phyloP scores from a whole-genome alignment of 805 yeast species.

The Scheffersomyces coipomensis region DNA sequence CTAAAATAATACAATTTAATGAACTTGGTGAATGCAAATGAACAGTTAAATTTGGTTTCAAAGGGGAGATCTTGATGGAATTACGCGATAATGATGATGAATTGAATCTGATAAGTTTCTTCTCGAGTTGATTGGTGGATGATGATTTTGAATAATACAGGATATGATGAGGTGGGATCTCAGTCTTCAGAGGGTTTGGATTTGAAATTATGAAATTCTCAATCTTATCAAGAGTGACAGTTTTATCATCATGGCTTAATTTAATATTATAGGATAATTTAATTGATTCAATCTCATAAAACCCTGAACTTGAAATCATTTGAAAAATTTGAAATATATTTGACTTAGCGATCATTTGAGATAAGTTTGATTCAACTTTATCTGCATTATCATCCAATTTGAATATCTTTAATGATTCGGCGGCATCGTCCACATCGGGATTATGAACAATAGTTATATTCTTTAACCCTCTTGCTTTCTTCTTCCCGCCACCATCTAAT shows the following conservation, averaged over 20 bases:
- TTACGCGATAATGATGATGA: neutral
- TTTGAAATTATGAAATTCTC: constrained; percentile 1
- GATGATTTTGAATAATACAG: too few relatives aligned
- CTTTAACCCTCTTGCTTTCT: neutral
- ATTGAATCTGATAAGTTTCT: neutral
- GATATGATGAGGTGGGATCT: neutral
- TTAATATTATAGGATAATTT: constrained; percentile 10
- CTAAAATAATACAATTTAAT: constrained; percentile 18
- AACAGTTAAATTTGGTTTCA: constrained; percentile 23
- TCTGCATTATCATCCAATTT: too few relatives aligned
- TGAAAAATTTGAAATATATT: constrained; percentile 22
- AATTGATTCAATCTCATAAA: constrained; percentile 15
- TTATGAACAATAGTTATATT: neutral
- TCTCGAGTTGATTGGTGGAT: too few relatives aligned
- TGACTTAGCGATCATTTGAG: too few relatives aligned
- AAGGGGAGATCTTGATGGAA: constrained; percentile 15
- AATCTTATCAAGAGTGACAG: constrained; percentile 6
- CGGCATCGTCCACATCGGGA: neutral
- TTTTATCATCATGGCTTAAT: constrained; percentile 4
- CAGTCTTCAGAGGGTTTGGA: neutral
- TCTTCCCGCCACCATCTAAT: constrained; percentile 3
- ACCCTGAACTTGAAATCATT: constrained; percentile 20
- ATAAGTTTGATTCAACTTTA: constrained; percentile 16
- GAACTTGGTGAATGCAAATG: neutral
- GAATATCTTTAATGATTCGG: too few relatives aligned